Base-by-base conservation (phyloP, 2,329 filamentous ascomycete species). In the Madurella mycetomatis region DNA sequence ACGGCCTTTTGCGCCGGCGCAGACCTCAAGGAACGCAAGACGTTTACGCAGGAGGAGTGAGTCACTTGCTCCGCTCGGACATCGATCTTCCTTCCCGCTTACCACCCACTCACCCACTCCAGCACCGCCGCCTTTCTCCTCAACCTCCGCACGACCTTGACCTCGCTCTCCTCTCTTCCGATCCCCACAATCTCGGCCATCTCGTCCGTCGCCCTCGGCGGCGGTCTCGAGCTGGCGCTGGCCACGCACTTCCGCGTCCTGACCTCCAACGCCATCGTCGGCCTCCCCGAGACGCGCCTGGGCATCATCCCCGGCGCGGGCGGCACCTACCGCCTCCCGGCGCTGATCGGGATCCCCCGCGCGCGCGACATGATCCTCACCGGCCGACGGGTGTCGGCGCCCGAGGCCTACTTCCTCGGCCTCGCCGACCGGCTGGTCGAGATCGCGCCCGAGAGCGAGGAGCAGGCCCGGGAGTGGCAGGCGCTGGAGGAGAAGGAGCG, bases 261-360 rank as follows among this genome's bases (percentile, higher is more conserved):
- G 62, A 82, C 85, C 32, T 90, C 88, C 40, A 88, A 85, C 34
- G 88, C 90, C 15, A 75, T 79, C 19, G 84, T 99, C 51, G 92
- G 85, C 0, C 82, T 97, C 5, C 94, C 94, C 1, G 94, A 99
- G 70, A 97, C 94, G 1, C 81, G 92, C 2, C 81, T 99, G 2
- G 94, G 88, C 53, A 99, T 99, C 68, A 88, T 99, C 60, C 94
- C 94, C 2, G 94, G 94, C 55, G 94, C 92, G 2, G 94, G 94
- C 42, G 94, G 92, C 56, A 97, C 92, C 1, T 90, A 90, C 71
- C 86, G 94, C 9, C 83, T 99, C 0, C 90, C 91, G 1, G 81
- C 80, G 9, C 73, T 99, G 17, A 86, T 99, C 60, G 94, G 94
- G 5, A 74, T 87, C 19, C 77, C 80, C 25, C 84, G 91, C 52